Evolutionary conservation across 2,329 filamentous ascomycete species (phyloP).

Genomic region (Sporothrix variecibatus): DNA sequence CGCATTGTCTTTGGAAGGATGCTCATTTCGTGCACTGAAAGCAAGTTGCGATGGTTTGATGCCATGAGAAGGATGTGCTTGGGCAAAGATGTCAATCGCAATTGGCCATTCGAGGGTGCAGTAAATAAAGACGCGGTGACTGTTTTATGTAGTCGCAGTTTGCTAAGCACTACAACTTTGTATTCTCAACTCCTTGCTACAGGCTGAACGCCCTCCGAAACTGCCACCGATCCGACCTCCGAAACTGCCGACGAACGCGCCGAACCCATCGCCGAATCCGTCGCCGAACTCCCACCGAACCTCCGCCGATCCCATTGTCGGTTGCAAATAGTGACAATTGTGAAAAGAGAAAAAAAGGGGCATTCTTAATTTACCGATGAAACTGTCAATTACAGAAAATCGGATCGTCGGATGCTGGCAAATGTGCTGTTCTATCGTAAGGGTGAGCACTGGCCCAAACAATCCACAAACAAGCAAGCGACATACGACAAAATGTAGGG

Average conservation of each 20-base stretch:
- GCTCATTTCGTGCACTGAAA: background rate
- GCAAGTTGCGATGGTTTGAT: background rate
- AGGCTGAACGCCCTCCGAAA: background rate
- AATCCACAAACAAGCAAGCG: too few relatives aligned
- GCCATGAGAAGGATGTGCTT: background rate
- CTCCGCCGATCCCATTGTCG: background rate
- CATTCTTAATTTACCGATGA: too few relatives aligned
- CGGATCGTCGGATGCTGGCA: too few relatives aligned
- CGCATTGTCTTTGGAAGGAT: slow-evolving; percentile 42
- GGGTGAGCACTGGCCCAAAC: too few relatives aligned
- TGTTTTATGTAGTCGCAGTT: background rate
- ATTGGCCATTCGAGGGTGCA: background rate
- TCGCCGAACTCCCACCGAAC: background rate
- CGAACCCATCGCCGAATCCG: background rate
- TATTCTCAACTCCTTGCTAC: background rate
- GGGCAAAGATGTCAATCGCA: background rate
- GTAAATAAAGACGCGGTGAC: background rate
- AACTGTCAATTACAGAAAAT: too few relatives aligned
- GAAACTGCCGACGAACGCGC: background rate
- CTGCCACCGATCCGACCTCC: background rate
- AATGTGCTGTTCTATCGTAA: too few relatives aligned
- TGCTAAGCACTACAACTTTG: background rate
- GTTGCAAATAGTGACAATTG: background rate
- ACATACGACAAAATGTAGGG: too few relatives aligned
- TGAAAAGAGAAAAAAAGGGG: background rate